These are phyloP conservation scores for Nannochloropsis granulata DNA, from an alignment of 108 stramenopile genomes.

Conservation along the genomic window DNA sequence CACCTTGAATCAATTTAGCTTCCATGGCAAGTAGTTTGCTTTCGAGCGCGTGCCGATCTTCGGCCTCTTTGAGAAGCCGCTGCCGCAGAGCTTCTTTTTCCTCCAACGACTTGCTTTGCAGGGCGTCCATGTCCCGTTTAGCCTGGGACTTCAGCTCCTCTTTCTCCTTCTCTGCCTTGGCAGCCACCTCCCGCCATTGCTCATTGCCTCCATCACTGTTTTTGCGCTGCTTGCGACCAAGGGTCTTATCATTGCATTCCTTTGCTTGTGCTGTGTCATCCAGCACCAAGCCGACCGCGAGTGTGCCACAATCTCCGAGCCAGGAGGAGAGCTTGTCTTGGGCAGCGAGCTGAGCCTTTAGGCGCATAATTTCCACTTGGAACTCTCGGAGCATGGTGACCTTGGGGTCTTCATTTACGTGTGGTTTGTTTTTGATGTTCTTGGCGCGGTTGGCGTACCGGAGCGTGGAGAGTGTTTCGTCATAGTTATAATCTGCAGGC, in stretches of 20 bases:
- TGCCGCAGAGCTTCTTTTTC: conserved; percentile 48
- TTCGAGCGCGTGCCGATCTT: conserved; percentile 45
- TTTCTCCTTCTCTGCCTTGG: conserved; percentile 4
- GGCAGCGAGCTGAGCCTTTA: conserved; percentile 47
- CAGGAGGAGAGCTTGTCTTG: conserved; percentile 1
- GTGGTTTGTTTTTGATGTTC: conserved; percentile 97
- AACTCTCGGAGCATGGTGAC: conserved; percentile 81
- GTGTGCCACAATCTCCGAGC: neutral
- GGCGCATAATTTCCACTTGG: conserved; percentile 54
- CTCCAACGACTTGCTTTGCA: conserved; percentile 48
- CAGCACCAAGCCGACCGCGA: neutral
- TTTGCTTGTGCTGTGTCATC: neutral
- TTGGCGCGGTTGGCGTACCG: conserved; percentile 89
- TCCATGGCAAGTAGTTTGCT: conserved; percentile 61
- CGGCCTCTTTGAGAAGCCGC: conserved; percentile 51
- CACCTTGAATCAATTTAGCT: conserved; percentile 59
- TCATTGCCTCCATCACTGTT: neutral
- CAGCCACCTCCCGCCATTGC: neutral
- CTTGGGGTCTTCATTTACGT: conserved; percentile 94
- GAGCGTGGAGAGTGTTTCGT: conserved; percentile 92
- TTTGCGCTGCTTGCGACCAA: neutral
- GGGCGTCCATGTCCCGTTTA: neutral
- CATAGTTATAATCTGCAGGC: conserved; percentile 92
- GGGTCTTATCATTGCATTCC: neutral
- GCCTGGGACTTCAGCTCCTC: neutral